These are phyloP conservation scores for Gynandropsis gynandra DNA, from an alignment of 345 rosid species.

Conservation along the genomic window DNA sequence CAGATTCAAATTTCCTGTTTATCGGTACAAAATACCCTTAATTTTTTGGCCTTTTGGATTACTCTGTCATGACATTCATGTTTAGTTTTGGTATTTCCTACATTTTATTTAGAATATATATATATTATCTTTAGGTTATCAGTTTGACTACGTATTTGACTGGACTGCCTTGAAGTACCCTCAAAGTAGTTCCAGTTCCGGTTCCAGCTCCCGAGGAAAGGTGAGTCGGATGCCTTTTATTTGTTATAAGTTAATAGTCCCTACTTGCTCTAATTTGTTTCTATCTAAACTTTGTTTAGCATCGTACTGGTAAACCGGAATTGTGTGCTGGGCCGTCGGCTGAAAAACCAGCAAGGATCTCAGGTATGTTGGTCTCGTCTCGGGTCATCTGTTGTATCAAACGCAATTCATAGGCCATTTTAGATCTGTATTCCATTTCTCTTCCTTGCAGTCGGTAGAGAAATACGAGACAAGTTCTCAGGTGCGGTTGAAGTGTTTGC, in stretches of 20 bases:
- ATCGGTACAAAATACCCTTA: no score
- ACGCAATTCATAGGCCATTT: no score
- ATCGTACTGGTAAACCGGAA: slow-evolving; percentile 44
- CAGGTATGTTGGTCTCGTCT: slow-evolving; percentile 30
- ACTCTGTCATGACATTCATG: not conserved
- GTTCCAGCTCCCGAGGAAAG: slow-evolving; percentile 30
- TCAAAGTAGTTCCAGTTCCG: slow-evolving; percentile 58
- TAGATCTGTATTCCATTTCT: not conserved
- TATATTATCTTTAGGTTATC: slow-evolving; percentile 41
- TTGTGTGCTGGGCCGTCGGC: slow-evolving; percentile 42
- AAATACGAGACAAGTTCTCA: slow-evolving; percentile 58
- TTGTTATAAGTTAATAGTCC: not conserved
- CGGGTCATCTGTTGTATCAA: no score
- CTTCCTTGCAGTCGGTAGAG: slow-evolving; percentile 42
- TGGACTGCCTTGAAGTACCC: slow-evolving; percentile 80
- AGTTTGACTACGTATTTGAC: no score
- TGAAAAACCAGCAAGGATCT: slow-evolving; percentile 54
- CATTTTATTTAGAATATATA: slow-evolving; percentile 1
- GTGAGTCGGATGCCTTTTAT: slow-evolving; percentile 16
- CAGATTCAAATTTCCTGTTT: no score
- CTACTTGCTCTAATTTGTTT: slow-evolving; percentile 15
- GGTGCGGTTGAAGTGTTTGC: slow-evolving; percentile 78
- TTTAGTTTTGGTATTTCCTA: not conserved
- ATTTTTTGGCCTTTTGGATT: not conserved
- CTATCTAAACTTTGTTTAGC: slow-evolving; percentile 31